Conservation (phyloP, 1,284 basidiomycete species). For the Pyrrhoderma lamaoense region DNA sequence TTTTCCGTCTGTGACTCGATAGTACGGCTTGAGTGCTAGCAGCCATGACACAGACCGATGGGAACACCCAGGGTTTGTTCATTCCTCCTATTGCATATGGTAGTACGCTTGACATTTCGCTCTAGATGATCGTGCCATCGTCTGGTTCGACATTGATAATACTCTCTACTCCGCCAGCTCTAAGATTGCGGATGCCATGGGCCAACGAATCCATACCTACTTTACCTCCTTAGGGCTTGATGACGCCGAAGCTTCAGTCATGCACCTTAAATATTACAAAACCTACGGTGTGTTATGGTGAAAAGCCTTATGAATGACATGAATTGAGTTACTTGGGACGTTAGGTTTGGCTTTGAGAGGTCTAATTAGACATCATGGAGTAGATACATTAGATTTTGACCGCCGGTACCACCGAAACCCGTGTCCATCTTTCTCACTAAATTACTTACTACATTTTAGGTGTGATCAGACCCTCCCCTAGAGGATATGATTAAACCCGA, state of each 20-base stretch:
- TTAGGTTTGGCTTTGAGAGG: slow-evolving; percentile 73
- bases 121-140: slow-evolving; percentile 48
- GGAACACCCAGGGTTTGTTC: too few species aligned
- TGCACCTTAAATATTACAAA: slow-evolving; percentile 73
- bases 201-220: slow-evolving; percentile 74
- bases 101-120: too few species aligned
- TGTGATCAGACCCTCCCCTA: slow-evolving; percentile 71
- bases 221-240: slow-evolving; percentile 64
- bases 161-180: slow-evolving; percentile 74
- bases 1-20: too few species aligned
- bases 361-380: slow-evolving; percentile 69
- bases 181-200: slow-evolving; percentile 77
- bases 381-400: slow-evolving; percentile 89
- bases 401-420: slow-evolving; percentile 43
- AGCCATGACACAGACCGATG: too few species aligned
- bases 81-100: too few species aligned
- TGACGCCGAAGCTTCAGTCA: slow-evolving; percentile 61
- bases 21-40: too few species aligned
- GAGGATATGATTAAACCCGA: slow-evolving; percentile 74
- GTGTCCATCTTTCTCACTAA: background rate
- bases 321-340: too few species aligned
- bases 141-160: slow-evolving; percentile 87
- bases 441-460: background rate
- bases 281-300: slow-evolving; percentile 64
- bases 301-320: too few species aligned